A percentile compares a stretch with the other conserved stretches of the same genome.
Conservation (phyloP, 768 basidiomycete species). For the Imleria badia region DNA sequence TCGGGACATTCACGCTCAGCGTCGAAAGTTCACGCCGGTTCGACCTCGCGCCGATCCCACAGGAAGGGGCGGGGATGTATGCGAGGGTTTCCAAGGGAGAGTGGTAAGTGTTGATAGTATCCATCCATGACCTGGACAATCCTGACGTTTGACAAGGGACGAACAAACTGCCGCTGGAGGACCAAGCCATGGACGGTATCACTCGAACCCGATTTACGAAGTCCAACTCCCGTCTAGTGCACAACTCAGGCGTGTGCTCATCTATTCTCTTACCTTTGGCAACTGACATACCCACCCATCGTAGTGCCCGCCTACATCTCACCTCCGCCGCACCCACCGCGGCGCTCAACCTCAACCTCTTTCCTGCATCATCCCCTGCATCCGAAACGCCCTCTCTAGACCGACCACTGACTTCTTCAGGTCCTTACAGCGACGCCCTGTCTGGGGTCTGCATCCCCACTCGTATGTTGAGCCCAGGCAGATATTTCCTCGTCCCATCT, state of each 20-base stretch:
- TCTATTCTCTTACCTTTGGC: background rate
- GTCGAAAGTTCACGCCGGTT: slow-evolving; percentile 63
- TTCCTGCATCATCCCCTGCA: slow-evolving; percentile 31
- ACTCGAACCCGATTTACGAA: slow-evolving; percentile 67
- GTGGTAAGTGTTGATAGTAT: slow-evolving; percentile 56
- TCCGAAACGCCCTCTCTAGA: slow-evolving; percentile 24
- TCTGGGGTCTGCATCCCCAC: slow-evolving; percentile 68
- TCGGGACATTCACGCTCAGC: slow-evolving; percentile 62
- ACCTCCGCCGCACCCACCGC: slow-evolving; percentile 40
- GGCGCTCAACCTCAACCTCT: slow-evolving; percentile 63
- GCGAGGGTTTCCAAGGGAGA: slow-evolving; percentile 60
- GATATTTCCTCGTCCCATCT: slow-evolving; percentile 73
- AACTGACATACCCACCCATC: background rate
- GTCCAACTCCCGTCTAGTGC: slow-evolving; percentile 51
- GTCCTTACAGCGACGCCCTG: slow-evolving; percentile 72
- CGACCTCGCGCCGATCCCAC: slow-evolving; percentile 63
- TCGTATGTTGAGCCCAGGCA: slow-evolving; percentile 51
- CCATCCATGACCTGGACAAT: background rate
- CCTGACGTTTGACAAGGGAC: slow-evolving; percentile 45
- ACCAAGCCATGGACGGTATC: slow-evolving; percentile 65
- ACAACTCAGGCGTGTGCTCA: slow-evolving; percentile 53
- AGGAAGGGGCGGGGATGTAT: slow-evolving; percentile 94
- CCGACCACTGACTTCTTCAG: slow-evolving; percentile 62
- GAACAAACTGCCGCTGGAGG: slow-evolving; percentile 60
- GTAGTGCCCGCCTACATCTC: slow-evolving; percentile 71